A percentile compares a stretch with the other conserved stretches of the same genome.
Conservation (phyloP, 345 rosid genomes). For the Eucalyptus albens region DNA sequence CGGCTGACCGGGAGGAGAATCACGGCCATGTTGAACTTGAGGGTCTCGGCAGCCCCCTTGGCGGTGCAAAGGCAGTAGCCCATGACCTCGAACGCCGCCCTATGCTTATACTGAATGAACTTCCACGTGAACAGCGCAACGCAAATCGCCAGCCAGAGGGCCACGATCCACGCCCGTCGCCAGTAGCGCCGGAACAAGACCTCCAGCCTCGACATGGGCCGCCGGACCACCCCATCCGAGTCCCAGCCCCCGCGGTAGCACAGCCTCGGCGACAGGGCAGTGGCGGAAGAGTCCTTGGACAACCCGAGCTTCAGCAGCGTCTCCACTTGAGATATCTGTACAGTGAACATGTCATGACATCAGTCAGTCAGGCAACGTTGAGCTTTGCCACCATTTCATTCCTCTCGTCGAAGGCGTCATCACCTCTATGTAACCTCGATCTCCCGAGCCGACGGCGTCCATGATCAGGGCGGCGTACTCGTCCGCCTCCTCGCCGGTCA, state of each 20-base stretch:
- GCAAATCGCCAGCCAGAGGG: conserved; percentile 24
- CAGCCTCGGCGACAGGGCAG: not conserved
- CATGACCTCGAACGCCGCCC: conserved; percentile 40
- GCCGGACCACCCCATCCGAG: not conserved
- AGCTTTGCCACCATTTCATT: not conserved
- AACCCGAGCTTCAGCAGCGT: conserved; percentile 14
- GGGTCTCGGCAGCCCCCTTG: conserved; percentile 52
- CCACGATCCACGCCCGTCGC: conserved; percentile 34
- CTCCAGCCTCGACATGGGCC: conserved; percentile 11
- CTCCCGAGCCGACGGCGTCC: conserved; percentile 16
- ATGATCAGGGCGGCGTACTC: conserved; percentile 23
- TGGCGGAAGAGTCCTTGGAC: not conserved
- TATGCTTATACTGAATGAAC: conserved; percentile 31
- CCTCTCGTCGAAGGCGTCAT: not conserved
- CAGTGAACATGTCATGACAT: not conserved
- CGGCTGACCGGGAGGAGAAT: conserved; percentile 45
- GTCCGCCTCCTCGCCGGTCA: conserved; percentile 21
- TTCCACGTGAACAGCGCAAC: conserved; percentile 34
- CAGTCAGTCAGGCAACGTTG: not conserved
- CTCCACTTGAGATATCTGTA: conserved; percentile 18
- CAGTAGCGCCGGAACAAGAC: conserved; percentile 23
- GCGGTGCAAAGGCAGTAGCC: conserved; percentile 51
- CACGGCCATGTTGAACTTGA: conserved; percentile 48
- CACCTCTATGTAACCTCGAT: conserved; percentile 32
- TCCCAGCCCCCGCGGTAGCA: not conserved